Evolutionary conservation across 169 alveolate genomes (phyloP), one percentile per base, ranked within the genome.

Genomic region (Plasmodium inui): DNA sequence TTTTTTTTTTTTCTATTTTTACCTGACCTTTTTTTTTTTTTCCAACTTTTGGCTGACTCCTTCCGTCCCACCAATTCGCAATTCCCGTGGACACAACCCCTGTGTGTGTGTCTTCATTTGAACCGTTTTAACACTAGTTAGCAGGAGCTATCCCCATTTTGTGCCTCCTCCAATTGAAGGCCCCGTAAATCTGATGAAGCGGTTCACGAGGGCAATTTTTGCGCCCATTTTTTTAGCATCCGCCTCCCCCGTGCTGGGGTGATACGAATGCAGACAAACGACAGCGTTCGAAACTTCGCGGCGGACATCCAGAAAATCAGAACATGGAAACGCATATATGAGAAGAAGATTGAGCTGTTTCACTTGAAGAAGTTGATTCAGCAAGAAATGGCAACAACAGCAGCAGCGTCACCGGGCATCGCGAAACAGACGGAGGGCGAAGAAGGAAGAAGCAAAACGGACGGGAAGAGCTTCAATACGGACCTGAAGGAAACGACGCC

Each of bases 291-390:
- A 19, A 53, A 73, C 41, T 85, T 85, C n/a, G 85, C 80, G 32
- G 70, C 22, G 78, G 84, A 85, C 71, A 50, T 85, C 37, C 39
- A 53, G 79, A 85, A 85, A 53, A 74, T 74, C 39, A 83, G 41
- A 85, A 85, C 46, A 85, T 85, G 92, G 92, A 83, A 70, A 28
- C 73, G 73, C 30, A 83, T 83, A 34, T 39, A 83, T 83, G 85
- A 85, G 55, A 83, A 74, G 12, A 73, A 50, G 44, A 26, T 74
- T 10, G 80, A 74, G 41, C 32, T 74, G 6, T 85, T 85, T 74
- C 79, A 74, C 61, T 85, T 85, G 53, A 85, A 85, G 41, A 85
- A 74, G 80, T 14, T 73, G 46, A 85, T 85, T 73, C 93, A 73
- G 32, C 55, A 85, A 28, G 84, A 85, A 85, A 85, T 85, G 78